Percentiles rank a stretch among this genome's conserved stretches.
Evolutionary conservation across 2,329 filamentous ascomycete species (phyloP).

Genomic region (Triangularia verruculosa): DNA sequence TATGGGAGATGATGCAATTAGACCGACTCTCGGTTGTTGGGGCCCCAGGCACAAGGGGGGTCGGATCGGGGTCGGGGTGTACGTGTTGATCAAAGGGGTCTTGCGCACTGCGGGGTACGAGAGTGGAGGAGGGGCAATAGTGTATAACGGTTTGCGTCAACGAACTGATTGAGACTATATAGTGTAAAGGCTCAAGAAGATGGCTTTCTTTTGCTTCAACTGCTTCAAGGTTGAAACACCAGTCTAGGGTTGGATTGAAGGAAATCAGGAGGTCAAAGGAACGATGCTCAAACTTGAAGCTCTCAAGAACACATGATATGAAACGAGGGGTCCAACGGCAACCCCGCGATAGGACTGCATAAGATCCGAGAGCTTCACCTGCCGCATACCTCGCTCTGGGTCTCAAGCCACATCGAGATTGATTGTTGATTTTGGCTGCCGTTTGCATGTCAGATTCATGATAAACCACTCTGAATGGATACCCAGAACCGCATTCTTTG

Average conservation of each 20-base stretch:
- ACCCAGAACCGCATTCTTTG: neutral
- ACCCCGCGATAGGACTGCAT: neutral
- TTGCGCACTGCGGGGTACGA: neutral
- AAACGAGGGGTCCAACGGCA: neutral
- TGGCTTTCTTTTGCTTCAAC: neutral
- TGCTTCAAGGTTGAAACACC: neutral
- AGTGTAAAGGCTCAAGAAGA: neutral
- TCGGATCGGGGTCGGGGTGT: neutral
- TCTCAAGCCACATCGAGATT: neutral
- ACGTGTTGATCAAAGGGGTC: neutral
- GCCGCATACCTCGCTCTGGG: neutral
- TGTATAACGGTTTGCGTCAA: neutral
- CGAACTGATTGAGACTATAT: neutral
- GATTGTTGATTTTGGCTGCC: neutral
- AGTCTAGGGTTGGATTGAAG: neutral
- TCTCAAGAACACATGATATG: neutral
- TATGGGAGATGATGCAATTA: neutral
- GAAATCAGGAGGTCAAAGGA: neutral
- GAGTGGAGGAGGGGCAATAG: neutral
- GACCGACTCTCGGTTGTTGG: neutral
- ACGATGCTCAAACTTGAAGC: neutral
- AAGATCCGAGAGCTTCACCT: neutral
- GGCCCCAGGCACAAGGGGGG: constrained; percentile 5
- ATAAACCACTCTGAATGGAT: neutral
- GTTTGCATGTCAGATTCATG: neutral